Evolutionary conservation across 768 basidiomycete species (phyloP).

Genomic region (Paxillus rubicundulus): DNA sequence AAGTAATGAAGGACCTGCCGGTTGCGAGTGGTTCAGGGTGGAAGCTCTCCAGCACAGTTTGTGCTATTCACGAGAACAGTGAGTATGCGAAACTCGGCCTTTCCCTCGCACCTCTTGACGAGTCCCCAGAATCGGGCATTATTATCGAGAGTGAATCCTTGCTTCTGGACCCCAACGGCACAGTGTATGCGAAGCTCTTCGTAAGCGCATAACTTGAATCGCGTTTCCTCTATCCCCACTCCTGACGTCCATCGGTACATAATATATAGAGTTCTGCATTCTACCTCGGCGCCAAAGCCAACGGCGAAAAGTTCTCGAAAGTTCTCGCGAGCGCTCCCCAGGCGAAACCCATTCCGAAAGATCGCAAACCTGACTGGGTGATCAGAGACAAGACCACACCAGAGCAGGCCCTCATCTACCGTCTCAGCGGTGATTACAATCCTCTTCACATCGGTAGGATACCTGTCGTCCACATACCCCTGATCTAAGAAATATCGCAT

Average conservation of each 20-base stretch:
- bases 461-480: not conserved
- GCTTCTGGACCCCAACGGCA: conserved; percentile 62
- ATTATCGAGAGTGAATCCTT: conserved; percentile 62
- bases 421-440: conserved; percentile 78
- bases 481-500: not conserved
- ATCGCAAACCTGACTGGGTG: conserved; percentile 58
- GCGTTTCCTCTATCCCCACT: not conserved
- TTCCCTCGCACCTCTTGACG: not conserved
- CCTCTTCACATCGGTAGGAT: conserved; percentile 67
- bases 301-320: conserved; percentile 61
- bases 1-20: conserved; percentile 77
- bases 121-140: conserved; percentile 63
- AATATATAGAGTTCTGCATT: conserved; percentile 56
- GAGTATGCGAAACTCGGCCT: conserved; percentile 21
- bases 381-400: conserved; percentile 59
- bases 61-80: conserved; percentile 83
- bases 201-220: conserved; percentile 32
- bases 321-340: conserved; percentile 57
- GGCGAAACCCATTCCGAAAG: conserved; percentile 59
- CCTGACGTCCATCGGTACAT: not conserved
- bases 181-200: conserved; percentile 60
- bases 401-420: conserved; percentile 69
- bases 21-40: conserved; percentile 75
- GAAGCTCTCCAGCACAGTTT: conserved; percentile 64
- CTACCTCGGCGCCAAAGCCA: conserved; percentile 65